Evolutionary conservation across 805 yeast genomes (phyloP), one percentile per base, ranked within the genome.

Genomic region (Priceomyces medius): DNA sequence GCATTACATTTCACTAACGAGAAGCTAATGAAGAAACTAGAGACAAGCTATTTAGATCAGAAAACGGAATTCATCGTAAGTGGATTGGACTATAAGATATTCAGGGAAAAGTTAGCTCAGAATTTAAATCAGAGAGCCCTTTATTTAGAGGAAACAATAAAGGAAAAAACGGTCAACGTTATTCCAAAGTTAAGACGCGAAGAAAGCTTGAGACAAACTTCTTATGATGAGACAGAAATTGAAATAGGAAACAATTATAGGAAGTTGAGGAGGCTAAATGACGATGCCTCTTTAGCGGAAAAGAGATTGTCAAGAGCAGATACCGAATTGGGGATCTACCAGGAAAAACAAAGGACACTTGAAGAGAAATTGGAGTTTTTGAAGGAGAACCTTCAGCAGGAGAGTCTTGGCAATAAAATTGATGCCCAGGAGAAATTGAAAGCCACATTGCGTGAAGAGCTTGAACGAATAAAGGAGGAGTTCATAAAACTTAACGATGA

Each of bases 141-240:
- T 4, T 53, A 56, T 27, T 40, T 65, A 4, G 55, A 56, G 31
- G 27, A 42, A 4, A 37, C 46, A 2, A 47, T 55, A 7, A 37
- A 45, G 3, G 44, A 45, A 0, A 51, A 56, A 2, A 40, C 47
- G 9, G 34, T 33, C 2, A 38, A 44, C 5, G 44, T 45, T 7
- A 39, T 68, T 2, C 64, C 67, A 0, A 32, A 38, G 2, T 44
- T 53, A 2, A 48, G 69, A 33, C 41, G 41, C 10, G 27, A 40
- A 3, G 73, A 68, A 42, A 51, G 68, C 1, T 41, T 47, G 27
- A 45, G 69, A 16, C 76, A 70, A 42, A 40, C 53, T 3, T 47
- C 53, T 13, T 57, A 56, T 27, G 76, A 70, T 46, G 41, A 45
- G 1, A 62, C 61, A 35, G 74, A 68, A 38, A 63, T 59, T 5